Evolutionary conservation across 257 asterid species (phyloP), one percentile per base, ranked within the genome.

Genomic region (Datura wrightii): DNA sequence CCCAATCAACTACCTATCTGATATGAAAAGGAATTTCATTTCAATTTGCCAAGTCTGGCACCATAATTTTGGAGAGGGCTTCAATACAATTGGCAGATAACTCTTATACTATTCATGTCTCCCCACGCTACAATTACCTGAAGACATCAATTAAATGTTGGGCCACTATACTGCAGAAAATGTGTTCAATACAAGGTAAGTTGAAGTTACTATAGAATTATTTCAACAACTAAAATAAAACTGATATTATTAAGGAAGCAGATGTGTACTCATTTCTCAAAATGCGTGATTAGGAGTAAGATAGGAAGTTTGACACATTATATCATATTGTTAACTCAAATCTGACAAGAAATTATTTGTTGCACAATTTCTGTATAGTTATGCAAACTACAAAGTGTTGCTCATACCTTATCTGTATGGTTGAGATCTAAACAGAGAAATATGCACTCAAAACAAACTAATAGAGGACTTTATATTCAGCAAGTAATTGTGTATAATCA

Each of bases 241-340:
- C 18, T 74, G 55, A 34, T 74, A 31, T 11, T 74, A 48, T 74
- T 24, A 48, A 74, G 42, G 80, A 74, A 14, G 19, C 60, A 74
- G 59, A 48, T 74, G 13, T 19, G 42, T 48, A 46, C 15, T 19
- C 55, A 24, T 24, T 72, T 34, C 42, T 48, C 42, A 24, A 74
- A 74, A 37, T 10, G 80, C 19, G 41, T 24, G 80, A 24, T 48
- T 48, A 19, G 13, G 41, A 72, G 80, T 72, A 72, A 72, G 58
- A 72, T 19, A 11, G 18, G 79, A 71, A 44, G 79, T 46, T 71
- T 44, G 79, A 70, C n/a, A 24, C 56, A 71, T 71, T n/a, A 71
- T 71, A 71, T 44, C 56, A n/a, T n/a, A 71, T n/a, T 71, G 56
- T 10, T 71, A 44, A 19, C 56, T 71, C 39, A 44, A n/a, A 18